Evolutionary conservation across 768 basidiomycete species (phyloP).

Genomic region (Lactarius sanguifluus): DNA sequence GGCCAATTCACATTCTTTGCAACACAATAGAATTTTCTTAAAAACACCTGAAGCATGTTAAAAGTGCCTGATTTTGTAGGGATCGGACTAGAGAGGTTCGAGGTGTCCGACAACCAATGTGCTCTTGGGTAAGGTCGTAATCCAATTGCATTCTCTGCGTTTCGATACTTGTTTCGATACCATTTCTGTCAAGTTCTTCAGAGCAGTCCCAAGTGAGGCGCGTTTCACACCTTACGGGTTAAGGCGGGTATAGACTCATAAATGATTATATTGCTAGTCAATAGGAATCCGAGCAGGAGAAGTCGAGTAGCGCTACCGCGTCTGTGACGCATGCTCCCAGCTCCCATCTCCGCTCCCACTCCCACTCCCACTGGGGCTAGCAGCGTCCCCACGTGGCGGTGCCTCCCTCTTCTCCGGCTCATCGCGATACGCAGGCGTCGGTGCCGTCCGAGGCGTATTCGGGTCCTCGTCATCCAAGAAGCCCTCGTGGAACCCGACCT

Average conservation of each 20-base stretch:
- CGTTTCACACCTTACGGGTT: not conserved
- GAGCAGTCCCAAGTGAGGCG: no score
- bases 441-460: constrained; percentile 32
- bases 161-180: no score
- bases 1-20: no score
- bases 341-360: constrained; percentile 56
- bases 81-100: no score
- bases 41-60: no score
- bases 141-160: no score
- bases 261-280: not conserved
- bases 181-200: no score
- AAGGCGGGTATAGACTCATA: not conserved
- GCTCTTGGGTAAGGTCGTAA: no score
- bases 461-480: constrained; percentile 80
- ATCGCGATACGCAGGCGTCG: constrained; percentile 48
- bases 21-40: no score
- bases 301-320: constrained; percentile 34
- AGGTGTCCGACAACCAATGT: no score
- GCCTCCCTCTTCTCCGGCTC: constrained; percentile 44
- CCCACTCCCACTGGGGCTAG: constrained; percentile 30
- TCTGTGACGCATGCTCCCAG: constrained; percentile 69
- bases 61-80: no score
- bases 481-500: constrained; percentile 67
- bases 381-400: not conserved
- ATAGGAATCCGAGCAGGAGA: not conserved